A percentile compares a stretch with the other conserved stretches of the same genome.
Evolutionary conservation across 2,329 filamentous ascomycete genomes (phyloP).

Genomic region (Thelonectria olida): DNA sequence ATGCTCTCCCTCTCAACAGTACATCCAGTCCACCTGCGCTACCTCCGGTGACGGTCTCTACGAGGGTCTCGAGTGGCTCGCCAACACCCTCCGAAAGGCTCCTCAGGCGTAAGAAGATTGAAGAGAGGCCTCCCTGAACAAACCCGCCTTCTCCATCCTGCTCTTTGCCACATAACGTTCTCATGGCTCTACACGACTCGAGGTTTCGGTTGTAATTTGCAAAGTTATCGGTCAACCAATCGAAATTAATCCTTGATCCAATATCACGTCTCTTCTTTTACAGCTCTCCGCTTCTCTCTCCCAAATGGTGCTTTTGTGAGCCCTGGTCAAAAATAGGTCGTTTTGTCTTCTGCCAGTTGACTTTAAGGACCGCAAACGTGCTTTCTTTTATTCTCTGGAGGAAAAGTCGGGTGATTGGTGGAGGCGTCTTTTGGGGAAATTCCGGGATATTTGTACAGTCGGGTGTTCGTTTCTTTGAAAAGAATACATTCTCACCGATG

Average conservation of each 20-base stretch:
- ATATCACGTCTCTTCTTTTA: conserved; percentile 43
- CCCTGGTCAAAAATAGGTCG: conserved; percentile 35
- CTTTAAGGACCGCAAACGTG: conserved; percentile 38
- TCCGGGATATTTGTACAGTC: conserved; percentile 42
- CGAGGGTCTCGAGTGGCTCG: conserved; percentile 96
- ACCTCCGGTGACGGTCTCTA: conserved; percentile 99
- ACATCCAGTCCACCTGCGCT: conserved; percentile 99
- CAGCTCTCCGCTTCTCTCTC: conserved; percentile 36
- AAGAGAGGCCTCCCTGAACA: conserved; percentile 45
- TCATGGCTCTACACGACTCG: conserved; percentile 53
- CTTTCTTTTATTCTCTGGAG: conserved; percentile 41
- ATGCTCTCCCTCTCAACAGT: conserved; percentile 61
- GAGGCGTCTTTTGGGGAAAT: conserved; percentile 43
- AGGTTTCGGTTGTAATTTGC: conserved; percentile 68
- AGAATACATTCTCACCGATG: conserved; percentile 40
- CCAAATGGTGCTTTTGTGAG: conserved; percentile 45
- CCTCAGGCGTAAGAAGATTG: conserved; percentile 66
- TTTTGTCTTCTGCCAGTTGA: conserved; percentile 33
- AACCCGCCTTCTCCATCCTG: conserved; percentile 46
- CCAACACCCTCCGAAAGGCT: conserved; percentile 82
- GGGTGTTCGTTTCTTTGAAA: conserved; percentile 41
- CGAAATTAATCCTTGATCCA: conserved; percentile 60
- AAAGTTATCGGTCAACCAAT: conserved; percentile 64
- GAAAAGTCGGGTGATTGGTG: conserved; percentile 43
- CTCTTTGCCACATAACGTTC: conserved; percentile 52